Conservation (phyloP, 73 alveolate species). For the Uronychia setigera region DNA sequence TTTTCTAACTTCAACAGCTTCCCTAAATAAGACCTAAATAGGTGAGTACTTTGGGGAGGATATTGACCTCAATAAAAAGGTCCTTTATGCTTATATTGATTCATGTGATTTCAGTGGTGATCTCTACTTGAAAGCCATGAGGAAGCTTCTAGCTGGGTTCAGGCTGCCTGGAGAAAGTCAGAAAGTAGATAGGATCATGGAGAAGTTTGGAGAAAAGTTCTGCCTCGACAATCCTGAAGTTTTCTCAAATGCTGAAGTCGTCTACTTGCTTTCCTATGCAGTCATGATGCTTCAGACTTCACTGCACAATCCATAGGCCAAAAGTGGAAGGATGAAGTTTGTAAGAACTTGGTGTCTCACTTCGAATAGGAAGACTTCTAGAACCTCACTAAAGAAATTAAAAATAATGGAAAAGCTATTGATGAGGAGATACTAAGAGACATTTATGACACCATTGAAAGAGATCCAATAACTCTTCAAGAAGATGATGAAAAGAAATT, state of each 20-base stretch:
- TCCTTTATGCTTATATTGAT: conserved; percentile 86
- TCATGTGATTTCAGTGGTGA: conserved; percentile 82
- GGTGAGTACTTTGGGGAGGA: conserved; percentile 97
- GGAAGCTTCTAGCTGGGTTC: conserved; percentile 86
- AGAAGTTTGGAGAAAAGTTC: conserved; percentile 94
- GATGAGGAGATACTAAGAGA: conserved; percentile 81
- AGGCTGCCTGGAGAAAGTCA: conserved; percentile 99
- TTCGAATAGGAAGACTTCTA: conserved; percentile 70
- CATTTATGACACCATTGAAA: conserved; percentile 80
- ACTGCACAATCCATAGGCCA: conserved; percentile 89
- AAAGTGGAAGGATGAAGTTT: conserved; percentile 45
- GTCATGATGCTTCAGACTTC: conserved; percentile 96
- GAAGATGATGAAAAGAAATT: conserved; percentile 94
- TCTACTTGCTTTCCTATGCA: conserved; percentile 88
- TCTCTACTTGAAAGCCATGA: conserved; percentile 87
- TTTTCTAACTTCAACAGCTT: conserved; percentile 75
- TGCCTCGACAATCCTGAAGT: conserved; percentile 88
- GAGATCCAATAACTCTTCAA: conserved; percentile 91
- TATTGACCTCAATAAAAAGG: conserved; percentile 81
- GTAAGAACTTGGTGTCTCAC: neutral
- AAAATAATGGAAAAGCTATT: conserved; percentile 76
- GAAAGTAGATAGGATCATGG: conserved; percentile 97
- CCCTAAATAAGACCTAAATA: conserved; percentile 79
- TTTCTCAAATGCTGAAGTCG: conserved; percentile 87
- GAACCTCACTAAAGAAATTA: conserved; percentile 76